Evolutionary conservation across 306 rosid genomes (phyloP), one percentile per base, ranked within the genome.

Genomic region (Cotoneaster glaucophyllus): DNA sequence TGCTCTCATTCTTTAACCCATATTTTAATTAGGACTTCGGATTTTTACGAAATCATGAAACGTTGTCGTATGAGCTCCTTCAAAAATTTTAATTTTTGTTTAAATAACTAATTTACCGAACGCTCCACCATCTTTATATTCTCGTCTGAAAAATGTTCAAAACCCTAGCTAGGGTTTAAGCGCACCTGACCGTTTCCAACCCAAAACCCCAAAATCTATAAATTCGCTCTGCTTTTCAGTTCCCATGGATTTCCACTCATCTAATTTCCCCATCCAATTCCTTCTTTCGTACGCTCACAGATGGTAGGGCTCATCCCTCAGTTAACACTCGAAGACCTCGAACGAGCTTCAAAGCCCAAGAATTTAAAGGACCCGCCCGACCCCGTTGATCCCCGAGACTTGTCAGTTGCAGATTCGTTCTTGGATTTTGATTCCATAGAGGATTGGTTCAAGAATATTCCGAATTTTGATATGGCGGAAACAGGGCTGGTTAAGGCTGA

Each of bases 361-460:
- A 70, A 66, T 71, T 77, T 72, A 13, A 74, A 24, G 70, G 82
- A 80, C 29, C 74, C 85, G 4, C 65, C 69, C 32, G 88, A 83
- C 29, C 39, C 64, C 44, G 50, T 58, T 15, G 80, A 87, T 24
- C 26, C 77, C 28, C 78, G 76, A 77, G 84, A 83, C 32, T 37
- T 81, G 48, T 78, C 92, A 32, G 78, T 88, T 58, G 88, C 79
- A 1, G 97, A 90, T 82, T 88, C 96, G 0, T 87, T 92, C 63
- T 80, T 87, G 21, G 89, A 90, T 80, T 90, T 85, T 25, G 92
- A 92, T n/a, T 84, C 86, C 5, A 77, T 84, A 9, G 81, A 77
- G 18, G 63, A 63, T 43, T 78, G 87, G 88, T 82, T 82, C 56
- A 82, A 83, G 76, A 74, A 76, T 53, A 72, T 59, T 31, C 13